Base-by-base conservation (phyloP, 306 rosid genomes). In the Quercus aquifolioides region DNA sequence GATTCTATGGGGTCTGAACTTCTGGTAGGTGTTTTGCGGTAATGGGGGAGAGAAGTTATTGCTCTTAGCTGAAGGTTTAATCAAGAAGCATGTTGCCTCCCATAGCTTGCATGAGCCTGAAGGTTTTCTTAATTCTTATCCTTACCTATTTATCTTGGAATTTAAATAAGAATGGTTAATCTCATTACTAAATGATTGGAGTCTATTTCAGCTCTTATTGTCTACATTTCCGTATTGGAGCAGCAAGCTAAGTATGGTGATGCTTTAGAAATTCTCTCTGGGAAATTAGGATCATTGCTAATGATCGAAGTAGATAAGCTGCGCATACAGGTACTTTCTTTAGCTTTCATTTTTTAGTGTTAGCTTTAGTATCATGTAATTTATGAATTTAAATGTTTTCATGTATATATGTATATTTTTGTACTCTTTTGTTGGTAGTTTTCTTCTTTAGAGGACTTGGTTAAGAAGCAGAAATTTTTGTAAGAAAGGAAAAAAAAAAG, bases 41-140 rank as follows among this genome's bases (percentile, higher is more conserved):
- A 85, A 86, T 58, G 98, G 99, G 80, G 98, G 90, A 73, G 97
- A 90, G 82, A 96, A 93, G 75, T 88, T 96, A n/a, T 83, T 96
- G 73, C 79, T 83, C 43, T 85, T 96, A 82, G 99, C 98, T 60
- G 99, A 96, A 91, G 99, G 96, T 64, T 91, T 96, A 86, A 86
- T 93, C 41, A 96, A 93, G 88, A 96, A 96, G 83, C 99, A 96
- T 69, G 92, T 91, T 83, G 88, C 91, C 63, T 85, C 98, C 75
- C 99, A 96, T 87, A 84, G 98, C 84, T 88, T 96, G 87, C 93
- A 90, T 55, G 97, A 93, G 73, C 98, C 98, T 75, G 99, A 96
- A 89, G 99, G 99, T 93, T 81, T 67, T 81, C 74, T 43, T 43
- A 72, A 65, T 10, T 69, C 19, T 10, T 52, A 41, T 69, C 20